These are phyloP conservation scores for Diplogelasinospora grovesii DNA, from an alignment of 495 filamentous ascomycete species.

Conservation along the genomic window DNA sequence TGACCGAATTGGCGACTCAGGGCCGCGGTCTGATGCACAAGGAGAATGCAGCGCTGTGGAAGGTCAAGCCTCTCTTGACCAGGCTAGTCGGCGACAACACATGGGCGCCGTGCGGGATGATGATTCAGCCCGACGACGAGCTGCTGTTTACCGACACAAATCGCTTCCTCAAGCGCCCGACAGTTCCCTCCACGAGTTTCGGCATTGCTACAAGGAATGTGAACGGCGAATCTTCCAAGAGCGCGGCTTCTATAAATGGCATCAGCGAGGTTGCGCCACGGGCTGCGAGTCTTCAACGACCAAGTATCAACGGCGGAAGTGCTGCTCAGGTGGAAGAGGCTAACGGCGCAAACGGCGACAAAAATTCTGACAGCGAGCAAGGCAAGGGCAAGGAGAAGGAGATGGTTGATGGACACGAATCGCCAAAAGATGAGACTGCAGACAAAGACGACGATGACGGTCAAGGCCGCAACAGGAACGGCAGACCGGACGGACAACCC, in stretches of 20 bases:
- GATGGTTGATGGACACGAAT: slow-evolving; percentile 13
- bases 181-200: too few relatives aligned
- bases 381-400: slow-evolving; percentile 14
- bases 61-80: slow-evolving; percentile 68
- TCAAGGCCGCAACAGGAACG: neutral
- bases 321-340: too few relatives aligned
- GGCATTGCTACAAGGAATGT: too few relatives aligned
- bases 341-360: too few relatives aligned
- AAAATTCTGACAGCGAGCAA: slow-evolving; percentile 1
- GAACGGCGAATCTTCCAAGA: too few relatives aligned
- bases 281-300: too few relatives aligned
- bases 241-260: too few relatives aligned
- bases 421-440: neutral
- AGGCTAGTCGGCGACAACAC: slow-evolving; percentile 71
- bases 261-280: too few relatives aligned
- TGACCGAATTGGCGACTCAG: slow-evolving; percentile 73
- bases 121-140: slow-evolving; percentile 51
- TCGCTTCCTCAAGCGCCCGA: slow-evolving; percentile 17
- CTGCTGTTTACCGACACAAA: slow-evolving; percentile 40
- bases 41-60: slow-evolving; percentile 68
- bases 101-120: slow-evolving; percentile 66
- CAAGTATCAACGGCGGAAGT: too few relatives aligned
- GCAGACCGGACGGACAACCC: neutral
- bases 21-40: slow-evolving; percentile 62
- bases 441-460: slow-evolving; percentile 6